These are phyloP conservation scores for Boletellus sp. DNA, from an alignment of 1,284 basidiomycete genomes.

Conservation along the genomic window DNA sequence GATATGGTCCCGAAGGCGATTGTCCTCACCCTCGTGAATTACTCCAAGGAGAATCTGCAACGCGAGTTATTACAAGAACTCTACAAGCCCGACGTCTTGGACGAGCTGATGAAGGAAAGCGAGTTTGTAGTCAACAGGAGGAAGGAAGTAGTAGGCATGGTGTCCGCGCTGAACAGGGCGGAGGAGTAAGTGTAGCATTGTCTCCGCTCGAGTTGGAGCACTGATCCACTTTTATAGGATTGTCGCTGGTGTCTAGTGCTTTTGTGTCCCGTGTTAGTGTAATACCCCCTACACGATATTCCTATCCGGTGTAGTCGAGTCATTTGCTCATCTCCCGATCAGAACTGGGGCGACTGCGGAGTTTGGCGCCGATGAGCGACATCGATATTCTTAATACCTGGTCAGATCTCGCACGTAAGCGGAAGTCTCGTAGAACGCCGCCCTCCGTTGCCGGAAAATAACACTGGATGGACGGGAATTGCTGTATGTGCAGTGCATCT, in stretches of 20 bases:
- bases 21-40: conserved; percentile 87
- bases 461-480: no score
- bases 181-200: conserved; percentile 65
- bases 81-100: conserved; percentile 89
- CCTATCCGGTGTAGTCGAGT: conserved; percentile 15
- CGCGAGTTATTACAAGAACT: conserved; percentile 84
- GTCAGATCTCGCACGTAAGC: no score
- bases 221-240: conserved; percentile 23
- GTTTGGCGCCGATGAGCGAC: no score
- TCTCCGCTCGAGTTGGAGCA: not conserved
- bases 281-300: conserved; percentile 31
- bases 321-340: conserved; percentile 7
- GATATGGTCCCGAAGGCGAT: conserved; percentile 99
- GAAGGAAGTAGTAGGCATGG: conserved; percentile 88
- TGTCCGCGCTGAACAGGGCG: conserved; percentile 85
- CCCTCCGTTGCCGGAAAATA: no score
- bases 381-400: no score
- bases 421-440: no score
- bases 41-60: conserved; percentile 91
- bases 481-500: not conserved
- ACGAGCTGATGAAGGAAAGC: conserved; percentile 90
- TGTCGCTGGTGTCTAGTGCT: conserved; percentile 31
- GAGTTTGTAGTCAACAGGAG: conserved; percentile 79
- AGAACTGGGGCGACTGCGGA: not conserved
- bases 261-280: conserved; percentile 17